These are phyloP conservation scores for Fusarium odoratissimum DNA, from an alignment of 2,329 filamentous ascomycete genomes.

Conservation along the genomic window DNA sequence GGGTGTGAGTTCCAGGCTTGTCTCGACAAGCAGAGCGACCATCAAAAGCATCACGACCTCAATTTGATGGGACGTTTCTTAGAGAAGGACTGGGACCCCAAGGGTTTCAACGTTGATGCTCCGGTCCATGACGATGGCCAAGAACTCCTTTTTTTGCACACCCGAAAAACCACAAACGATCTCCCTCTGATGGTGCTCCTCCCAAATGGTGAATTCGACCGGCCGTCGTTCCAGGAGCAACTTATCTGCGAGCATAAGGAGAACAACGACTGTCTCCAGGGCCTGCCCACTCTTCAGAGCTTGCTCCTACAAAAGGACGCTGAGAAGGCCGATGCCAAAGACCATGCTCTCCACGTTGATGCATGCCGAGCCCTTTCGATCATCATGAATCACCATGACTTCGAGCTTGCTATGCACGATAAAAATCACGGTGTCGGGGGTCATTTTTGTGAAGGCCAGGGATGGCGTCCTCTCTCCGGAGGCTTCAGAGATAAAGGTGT, in stretches of 20 bases:
- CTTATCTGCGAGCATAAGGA: constrained; percentile 46
- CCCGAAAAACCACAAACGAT: constrained; percentile 20
- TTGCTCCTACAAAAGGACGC: background rate
- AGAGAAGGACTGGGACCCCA: constrained; percentile 41
- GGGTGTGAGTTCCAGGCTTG: constrained; percentile 46
- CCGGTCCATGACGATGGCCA: constrained; percentile 39
- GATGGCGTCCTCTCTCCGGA: background rate
- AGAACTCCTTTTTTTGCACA: constrained; percentile 38
- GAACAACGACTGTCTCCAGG: constrained; percentile 46
- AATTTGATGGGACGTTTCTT: constrained; percentile 38
- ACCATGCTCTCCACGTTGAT: constrained; percentile 36
- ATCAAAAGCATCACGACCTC: constrained; percentile 41
- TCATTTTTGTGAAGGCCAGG: background rate
- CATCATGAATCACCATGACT: background rate
- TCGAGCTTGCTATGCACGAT: background rate
- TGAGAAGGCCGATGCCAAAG: background rate
- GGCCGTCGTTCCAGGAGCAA: background rate
- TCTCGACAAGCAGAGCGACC: constrained; percentile 49
- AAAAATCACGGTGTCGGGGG: background rate
- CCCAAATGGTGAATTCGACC: constrained; percentile 22
- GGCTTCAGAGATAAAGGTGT: background rate
- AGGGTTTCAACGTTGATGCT: constrained; percentile 48
- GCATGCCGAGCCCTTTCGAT: constrained; percentile 6
- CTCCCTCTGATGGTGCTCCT: constrained; percentile 6
- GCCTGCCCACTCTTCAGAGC: constrained; percentile 43